Evolutionary conservation across 768 basidiomycete species (phyloP), one percentile per base, ranked within the genome.

Genomic region (Pisolithus microcarpus): DNA sequence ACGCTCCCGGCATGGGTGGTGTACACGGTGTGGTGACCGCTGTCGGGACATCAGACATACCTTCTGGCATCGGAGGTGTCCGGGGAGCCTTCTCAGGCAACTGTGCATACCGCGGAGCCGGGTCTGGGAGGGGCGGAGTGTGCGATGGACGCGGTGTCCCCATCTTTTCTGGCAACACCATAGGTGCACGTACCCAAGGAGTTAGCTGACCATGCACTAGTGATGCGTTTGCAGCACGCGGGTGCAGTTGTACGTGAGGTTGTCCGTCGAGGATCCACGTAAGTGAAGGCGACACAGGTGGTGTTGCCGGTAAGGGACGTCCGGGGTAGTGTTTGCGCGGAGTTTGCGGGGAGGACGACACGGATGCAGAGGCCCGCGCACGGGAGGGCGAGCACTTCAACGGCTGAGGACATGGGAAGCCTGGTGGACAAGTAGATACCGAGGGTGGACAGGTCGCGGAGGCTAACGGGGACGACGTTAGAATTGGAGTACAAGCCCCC

Each of bases 261-360:
- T 43, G 23, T 2, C 61, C 61, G 49, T 68, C 67, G 34, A 67
- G 66, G 50, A 69, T 56, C 65, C 65, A 69, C 5, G 63, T 67
- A 52, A 67, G 47, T 9, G 65, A 67, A 23, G 65, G 65, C 7
- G 65, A 67, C 7, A 61, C 42, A 9, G 65, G 65, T 21, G 65
- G 65, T 38, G 65, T 67, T 50, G 61, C 64, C 9, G 65, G 65
- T 36, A 67, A 61, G 19, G 65, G 65, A 48, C 65, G 63, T 21
- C 65, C 65, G 1, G 65, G 62, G 46, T 69, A 69, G 46, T 67
- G 65, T 24, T 52, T 59, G 43, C 65, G 61, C 47, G 65, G 65
- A 19, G 65, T 67, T 34, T 65, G 50, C 40, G 60, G 62, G 7
- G 42, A 38, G 18, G 45, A 47, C 16, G 34, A 36, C 31, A 37